Evolutionary conservation across 345 rosid genomes (phyloP), one percentile per base, ranked within the genome.

Genomic region (Draba incana): DNA sequence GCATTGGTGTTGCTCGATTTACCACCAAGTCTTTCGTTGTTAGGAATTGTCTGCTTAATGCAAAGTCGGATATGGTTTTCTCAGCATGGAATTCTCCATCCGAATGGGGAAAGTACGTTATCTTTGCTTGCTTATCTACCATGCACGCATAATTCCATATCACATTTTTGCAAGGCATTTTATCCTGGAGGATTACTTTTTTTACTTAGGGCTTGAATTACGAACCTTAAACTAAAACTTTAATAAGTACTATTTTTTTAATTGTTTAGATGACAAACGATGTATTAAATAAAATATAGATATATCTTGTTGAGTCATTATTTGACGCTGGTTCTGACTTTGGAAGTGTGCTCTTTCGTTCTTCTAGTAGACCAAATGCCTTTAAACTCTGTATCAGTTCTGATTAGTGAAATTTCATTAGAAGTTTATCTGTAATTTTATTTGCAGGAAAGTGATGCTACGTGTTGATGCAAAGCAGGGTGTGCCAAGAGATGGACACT

Each of bases 11-110:
- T 80, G 95, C 97, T 68, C 82, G 83, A 54, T 94, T 94, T 77
- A 94, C 93, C 65, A 89, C 94, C 37, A 94, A 88, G 81, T 82
- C 54, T 66, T 81, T 84, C 69, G 98, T 94, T 71, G 89, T 91
- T 62, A 85, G 98, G 68, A 91, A 94, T 78, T 89, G 97, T 76
- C 79, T 89, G 57, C 83, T 72, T 43, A 80, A 86, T 80, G 95
- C 84, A 70, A 91, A 91, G 80, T 87, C 96, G 58, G 96, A 84
- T 77, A 94, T 79, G 90, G 89, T 94, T 72, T 76, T 94, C 72
- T 87, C 99, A 27, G 88, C 99, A 11, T 94, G 97, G 99, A 89
- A 94, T 83, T 86, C 99, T 80, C 98, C 98, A 10, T 77, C 86
- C 51, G 99, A 91, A 77, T 91, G 97, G 99, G 99, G 96, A 82